Evolutionary conservation across 805 yeast species (phyloP), one percentile per base, ranked within the genome.

Genomic region (Candida yuanshanica): DNA sequence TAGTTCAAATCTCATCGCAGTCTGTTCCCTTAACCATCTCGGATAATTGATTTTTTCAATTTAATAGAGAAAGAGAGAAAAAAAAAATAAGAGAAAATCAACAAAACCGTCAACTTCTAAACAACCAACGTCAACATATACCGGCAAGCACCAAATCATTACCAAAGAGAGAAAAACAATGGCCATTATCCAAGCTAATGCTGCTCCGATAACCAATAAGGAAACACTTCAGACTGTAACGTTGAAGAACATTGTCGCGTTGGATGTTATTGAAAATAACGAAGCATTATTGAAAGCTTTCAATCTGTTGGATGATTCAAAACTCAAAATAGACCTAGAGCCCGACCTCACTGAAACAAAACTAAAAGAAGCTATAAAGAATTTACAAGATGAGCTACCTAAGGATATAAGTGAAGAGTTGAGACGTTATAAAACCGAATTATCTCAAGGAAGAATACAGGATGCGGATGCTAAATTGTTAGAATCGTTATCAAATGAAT

Each of bases 211-310:
- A 8, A 41, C 45, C 8, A 34, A 39, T 13, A 33, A 39, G n/a
- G 35, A 33, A 10, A 20, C 48, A 1, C 38, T 56, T 4, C 59
- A 53, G 20, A 53, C 49, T 1, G 47, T 56, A 20, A 55, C 61
- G 4, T 35, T 56, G 34, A 56, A 56, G 43, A 56, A 55, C 38
- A 23, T 55, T 12, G 51, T 56, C 9, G 52, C 59, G 10, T 38
- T 54, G 11, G 58, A 56, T 26, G 29, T 55, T 4, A 50, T 55
- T 9, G 54, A 56, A 26, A 40, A 46, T 36, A 52, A 54, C 31
- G 59, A 55, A 41, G 44, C 46, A 2, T 20, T 56, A 1, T 31
- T 56, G 11, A 47, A 45, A 27, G 45, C 48, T 9, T 52, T 51
- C 35, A 48, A 49, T 7, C 35, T 55, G 1, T 39, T 53, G 6